Base-by-base conservation (phyloP, 169 alveolate genomes). In the Plasmodium gallinaceum region DNA sequence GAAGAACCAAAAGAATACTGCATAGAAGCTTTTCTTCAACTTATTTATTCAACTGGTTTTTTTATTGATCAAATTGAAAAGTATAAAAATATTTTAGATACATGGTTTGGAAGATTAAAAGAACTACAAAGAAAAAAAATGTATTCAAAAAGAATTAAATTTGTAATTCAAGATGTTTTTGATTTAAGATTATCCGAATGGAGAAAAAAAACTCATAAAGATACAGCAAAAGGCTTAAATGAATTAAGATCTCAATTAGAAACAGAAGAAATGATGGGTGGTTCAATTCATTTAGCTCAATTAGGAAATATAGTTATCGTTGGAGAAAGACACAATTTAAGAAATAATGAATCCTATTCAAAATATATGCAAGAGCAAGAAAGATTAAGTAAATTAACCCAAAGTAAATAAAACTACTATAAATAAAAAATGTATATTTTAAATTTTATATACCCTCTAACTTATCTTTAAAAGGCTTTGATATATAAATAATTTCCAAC, bases 1-100 rank as follows among this genome's bases (percentile, higher is more conserved):
- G 98, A 97, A 3, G 96, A 92, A 69, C 98, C 98, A 0, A 96
- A 96, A 60, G 98, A 97, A 89, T 96, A 96, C 88, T 92, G 96
- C 14, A 96, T 97, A 22, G 98, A 97, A 57, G 96, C 98, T 46
- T 94, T 97, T 72, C 88, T 96, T 45, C 98, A 96, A 73, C 91
- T 96, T 57, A 96, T 96, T 24, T 93, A 95, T 75, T 95, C 98
- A 43, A 96, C 98, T 9, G 98, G 98, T 14, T 96, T 95, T 65
- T 96, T 94, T 85, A 94, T 96, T n/a, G 98, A 96, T 68, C 95
- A 95, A 45, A 95, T 94, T 72, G 97, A 95, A 26, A 94, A 93
- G 62, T 70, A 94, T 65, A 92, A 95, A 73, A 94, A 95, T 60
- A 96, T 95, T 14, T 91, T 96, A 62, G 98, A 96, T 91, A 93